Evolutionary conservation across 2,329 filamentous ascomycete species (phyloP), one percentile per base, ranked within the genome.

Genomic region (Exophiala aquamarina): DNA sequence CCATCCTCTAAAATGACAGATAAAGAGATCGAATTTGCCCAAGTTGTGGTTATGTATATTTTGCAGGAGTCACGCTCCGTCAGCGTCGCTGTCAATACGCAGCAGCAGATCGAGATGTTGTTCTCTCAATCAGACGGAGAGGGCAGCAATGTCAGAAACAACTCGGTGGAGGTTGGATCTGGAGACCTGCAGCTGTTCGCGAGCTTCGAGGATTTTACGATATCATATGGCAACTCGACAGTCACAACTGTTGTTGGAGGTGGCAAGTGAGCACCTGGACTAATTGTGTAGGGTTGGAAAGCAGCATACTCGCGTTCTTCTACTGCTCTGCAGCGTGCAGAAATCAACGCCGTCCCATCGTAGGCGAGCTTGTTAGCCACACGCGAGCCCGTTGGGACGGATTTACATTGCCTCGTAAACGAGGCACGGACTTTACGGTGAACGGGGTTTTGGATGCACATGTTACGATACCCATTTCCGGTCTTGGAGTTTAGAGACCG

Each of bases 151-250:
- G 48, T 44, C 3, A 57, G 42, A 4, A 60, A 41, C n/a, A 47
- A 44, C 3, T 56, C 42, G 4, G 60, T 61, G 34, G 50, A 50
- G 18, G 50, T 68, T 28, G 58, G 61, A 26, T 57, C 55, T 13
- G 55, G 63, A 23, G 46, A 61, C 20, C 60, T 60, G 2, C 59
- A 54, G 11, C 66, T 68, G 33, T 56, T 53, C 7, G 44, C 70
- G 40, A 55, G 69, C 42, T 71, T 70, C 55, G 56, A 60, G 31
- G 61, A 61, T 4, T 66, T 65, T 47, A 61, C 58, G 7, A 70
- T 71, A 39, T 64, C 57, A 3, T 50, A 58, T 41, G 50, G 54
- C 6, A 60, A 66, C 45, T 62, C 63, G 10, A 62, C 59, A 23
- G 57, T n/a, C n/a, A n/a, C n/a, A n/a, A n/a, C n/a, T n/a, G n/a